Evolutionary conservation across 2,329 filamentous ascomycete genomes (phyloP).

Genomic region (Zelopaecilomyces penicillatus): DNA sequence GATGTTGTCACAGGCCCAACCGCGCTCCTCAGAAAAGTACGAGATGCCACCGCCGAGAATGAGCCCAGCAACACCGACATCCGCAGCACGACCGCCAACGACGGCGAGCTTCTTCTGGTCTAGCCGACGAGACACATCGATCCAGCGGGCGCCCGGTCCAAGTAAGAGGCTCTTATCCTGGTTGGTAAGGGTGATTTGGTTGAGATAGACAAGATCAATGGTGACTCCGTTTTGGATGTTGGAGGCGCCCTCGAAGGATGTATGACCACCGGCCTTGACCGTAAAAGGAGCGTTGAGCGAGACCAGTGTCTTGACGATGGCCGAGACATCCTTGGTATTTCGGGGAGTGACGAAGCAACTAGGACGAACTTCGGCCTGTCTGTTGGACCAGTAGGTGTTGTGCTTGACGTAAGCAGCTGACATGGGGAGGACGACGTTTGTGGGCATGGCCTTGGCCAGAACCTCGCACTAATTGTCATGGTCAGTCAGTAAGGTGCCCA

Average conservation of each 20-base stretch:
- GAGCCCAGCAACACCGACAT: constrained; percentile 36
- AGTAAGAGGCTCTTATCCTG: constrained; percentile 29
- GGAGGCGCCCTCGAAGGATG: constrained; percentile 33
- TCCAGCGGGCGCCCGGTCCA: constrained; percentile 37
- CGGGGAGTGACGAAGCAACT: constrained; percentile 13
- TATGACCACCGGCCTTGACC: constrained; percentile 44
- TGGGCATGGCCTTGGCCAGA: not conserved
- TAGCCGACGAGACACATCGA: constrained; percentile 30
- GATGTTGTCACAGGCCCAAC: constrained; percentile 18
- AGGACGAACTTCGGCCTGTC: constrained; percentile 17
- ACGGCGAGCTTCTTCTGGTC: constrained; percentile 29
- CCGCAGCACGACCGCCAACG: constrained; percentile 30
- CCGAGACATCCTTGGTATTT: constrained; percentile 8
- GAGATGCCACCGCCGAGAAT: constrained; percentile 41
- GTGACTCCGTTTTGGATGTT: constrained; percentile 33
- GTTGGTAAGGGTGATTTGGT: constrained; percentile 22
- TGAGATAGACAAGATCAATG: constrained; percentile 35
- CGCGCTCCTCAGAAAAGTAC: constrained; percentile 33
- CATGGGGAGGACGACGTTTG: constrained; percentile 1
- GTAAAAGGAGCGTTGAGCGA: constrained; percentile 29
- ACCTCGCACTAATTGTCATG: not conserved
- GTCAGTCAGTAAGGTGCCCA: no score
- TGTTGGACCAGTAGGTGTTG: constrained; percentile 24
- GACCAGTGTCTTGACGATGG: constrained; percentile 11
- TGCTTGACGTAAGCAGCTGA: not conserved